These are phyloP conservation scores for Gossypium australe DNA, from an alignment of 345 rosid genomes.

Conservation along the genomic window DNA sequence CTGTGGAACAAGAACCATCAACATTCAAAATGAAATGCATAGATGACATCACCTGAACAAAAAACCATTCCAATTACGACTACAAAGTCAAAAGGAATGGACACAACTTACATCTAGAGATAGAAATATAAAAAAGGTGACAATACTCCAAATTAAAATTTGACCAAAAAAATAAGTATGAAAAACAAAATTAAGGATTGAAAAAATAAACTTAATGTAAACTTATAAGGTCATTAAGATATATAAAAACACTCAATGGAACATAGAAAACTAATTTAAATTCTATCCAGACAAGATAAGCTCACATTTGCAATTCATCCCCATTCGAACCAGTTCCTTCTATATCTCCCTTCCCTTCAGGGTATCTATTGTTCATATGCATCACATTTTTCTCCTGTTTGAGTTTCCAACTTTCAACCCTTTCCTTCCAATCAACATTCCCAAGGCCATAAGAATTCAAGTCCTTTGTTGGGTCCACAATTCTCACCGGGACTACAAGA, in stretches of 20 bases:
- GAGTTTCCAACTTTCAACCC: slow-evolving; percentile 99
- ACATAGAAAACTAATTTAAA: not conserved
- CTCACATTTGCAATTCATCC: slow-evolving; percentile 95
- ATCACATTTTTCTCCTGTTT: slow-evolving; percentile 87
- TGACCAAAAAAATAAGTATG: not conserved
- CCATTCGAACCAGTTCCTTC: slow-evolving; percentile 99
- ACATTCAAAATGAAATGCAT: slow-evolving; percentile 7
- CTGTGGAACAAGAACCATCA: slow-evolving; percentile 33
- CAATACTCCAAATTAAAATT: not conserved
- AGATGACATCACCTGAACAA: not conserved
- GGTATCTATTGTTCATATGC: slow-evolving; percentile 58
- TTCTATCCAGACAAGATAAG: slow-evolving; percentile 8
- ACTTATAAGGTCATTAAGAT: slow-evolving; percentile 1
- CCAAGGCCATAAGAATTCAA: slow-evolving; percentile 97
- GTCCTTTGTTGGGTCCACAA: slow-evolving; percentile 99
- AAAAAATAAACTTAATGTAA: not conserved
- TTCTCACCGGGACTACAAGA: slow-evolving; percentile 85
- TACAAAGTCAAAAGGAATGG: not conserved
- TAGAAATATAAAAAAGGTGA: no score
- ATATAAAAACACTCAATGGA: not conserved
- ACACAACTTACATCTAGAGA: not conserved
- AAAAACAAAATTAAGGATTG: not conserved
- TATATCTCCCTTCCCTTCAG: slow-evolving; percentile 89
- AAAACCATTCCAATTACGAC: slow-evolving; percentile 3
- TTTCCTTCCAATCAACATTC: slow-evolving; percentile 98